Percentiles rank a stretch among this genome's conserved stretches.
phyloP scores from a whole-genome alignment of 768 basidiomycete species.

The Hypsizygus marmoreus region DNA sequence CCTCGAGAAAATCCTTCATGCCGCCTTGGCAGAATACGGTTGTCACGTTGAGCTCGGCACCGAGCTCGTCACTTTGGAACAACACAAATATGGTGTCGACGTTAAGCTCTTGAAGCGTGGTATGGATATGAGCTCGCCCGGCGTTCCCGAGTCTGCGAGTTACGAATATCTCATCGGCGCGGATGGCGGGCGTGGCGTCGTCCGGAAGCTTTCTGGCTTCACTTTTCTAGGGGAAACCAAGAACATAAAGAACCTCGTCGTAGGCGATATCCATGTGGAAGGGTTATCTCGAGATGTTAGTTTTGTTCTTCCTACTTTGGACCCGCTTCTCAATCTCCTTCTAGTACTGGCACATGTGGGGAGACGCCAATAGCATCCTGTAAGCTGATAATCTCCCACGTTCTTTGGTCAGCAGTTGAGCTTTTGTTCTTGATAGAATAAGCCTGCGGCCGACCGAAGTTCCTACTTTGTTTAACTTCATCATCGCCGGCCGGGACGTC shows the following conservation, averaged over 20 bases:
- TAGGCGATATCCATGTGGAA: slow-evolving; percentile 45
- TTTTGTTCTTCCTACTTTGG: neutral
- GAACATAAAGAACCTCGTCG: slow-evolving; percentile 33
- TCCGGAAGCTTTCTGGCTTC: slow-evolving; percentile 42
- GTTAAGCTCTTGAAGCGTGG: slow-evolving; percentile 34
- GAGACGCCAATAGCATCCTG: slow-evolving; percentile 35
- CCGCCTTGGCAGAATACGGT: slow-evolving; percentile 31
- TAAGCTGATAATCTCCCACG: slow-evolving; percentile 18
- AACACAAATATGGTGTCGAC: slow-evolving; percentile 34
- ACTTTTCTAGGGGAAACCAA: slow-evolving; percentile 43
- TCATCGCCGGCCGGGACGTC: slow-evolving; percentile 26
- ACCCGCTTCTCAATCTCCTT: slow-evolving; percentile 2
- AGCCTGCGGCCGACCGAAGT: slow-evolving; percentile 35
- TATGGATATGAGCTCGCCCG: slow-evolving; percentile 12
- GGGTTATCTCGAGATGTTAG: slow-evolving; percentile 41
- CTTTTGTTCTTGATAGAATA: slow-evolving; percentile 18
- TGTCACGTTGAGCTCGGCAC: slow-evolving; percentile 45
- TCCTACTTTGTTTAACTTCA: slow-evolving; percentile 30
- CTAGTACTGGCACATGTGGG: slow-evolving; percentile 53
- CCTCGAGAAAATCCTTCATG: slow-evolving; percentile 40
- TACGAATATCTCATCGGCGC: slow-evolving; percentile 44
- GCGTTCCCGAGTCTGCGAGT: slow-evolving; percentile 26
- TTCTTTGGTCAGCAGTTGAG: neutral
- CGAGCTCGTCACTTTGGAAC: slow-evolving; percentile 45
- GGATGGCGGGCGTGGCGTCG: slow-evolving; percentile 44